Base-by-base conservation (phyloP, 1,139 yeast species). In the Suhomyces wounanorum region DNA sequence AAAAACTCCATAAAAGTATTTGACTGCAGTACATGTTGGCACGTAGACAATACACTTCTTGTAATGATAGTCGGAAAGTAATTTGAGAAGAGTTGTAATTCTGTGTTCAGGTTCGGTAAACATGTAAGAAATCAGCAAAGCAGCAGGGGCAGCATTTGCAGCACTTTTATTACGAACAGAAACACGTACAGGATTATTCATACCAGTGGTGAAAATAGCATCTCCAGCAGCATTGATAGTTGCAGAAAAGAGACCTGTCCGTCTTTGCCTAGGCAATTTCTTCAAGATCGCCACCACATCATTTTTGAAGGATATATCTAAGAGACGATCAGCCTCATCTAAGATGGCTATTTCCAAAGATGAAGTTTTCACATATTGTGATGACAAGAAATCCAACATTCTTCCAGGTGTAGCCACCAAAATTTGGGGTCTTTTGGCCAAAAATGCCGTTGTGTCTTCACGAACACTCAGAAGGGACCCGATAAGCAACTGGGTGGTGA, bases 371-470 rank as follows among this genome's bases (percentile, higher is more conserved):
- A 86, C 82, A 18, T 67, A 60, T 31, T 69, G 69, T 4, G 78
- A 73, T 0, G 81, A 69, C 33, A 94, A 64, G 59, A 95, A 85
- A 55, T 94, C 97, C 23, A 87, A 68, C 39, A 90, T 66, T 62
- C 99, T 79, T 3, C 99, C 99, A 0, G 99, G 99, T 0, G 99
- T 94, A 1, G 96, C 97, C 18, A 95, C 84, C 37, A 95, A 63
- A 43, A 92, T 82, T 47, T 88, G 92, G 1, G 96, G 91, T 54
- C 72, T 74, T 2, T 71, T 62, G 10, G 73, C 72, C 21, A 79
- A 61, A 63, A 85, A 91, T 3, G 60, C 57, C 44, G 84, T 84
- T 33, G 89, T 62, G 66, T 94, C 98, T 50, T 89, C 92, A 57
- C 94, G 79, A 0, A 89, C 84, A 7, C 84, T 73, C 9, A 79